Conservation (phyloP, 2,329 filamentous ascomycete species). For the Alternaria sp. region DNA sequence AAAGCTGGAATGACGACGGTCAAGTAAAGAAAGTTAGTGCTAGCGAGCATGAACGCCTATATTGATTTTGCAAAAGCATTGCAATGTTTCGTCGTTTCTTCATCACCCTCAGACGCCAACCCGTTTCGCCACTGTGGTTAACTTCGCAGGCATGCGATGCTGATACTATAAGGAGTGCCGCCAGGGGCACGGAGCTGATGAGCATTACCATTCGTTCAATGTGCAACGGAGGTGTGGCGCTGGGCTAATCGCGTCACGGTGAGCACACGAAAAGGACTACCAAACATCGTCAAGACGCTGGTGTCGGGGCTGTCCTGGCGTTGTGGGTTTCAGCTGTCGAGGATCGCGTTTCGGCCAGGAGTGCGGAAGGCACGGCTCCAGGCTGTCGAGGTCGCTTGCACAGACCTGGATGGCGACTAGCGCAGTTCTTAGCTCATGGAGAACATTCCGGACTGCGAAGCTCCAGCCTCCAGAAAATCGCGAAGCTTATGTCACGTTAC, state of each 20-base stretch:
- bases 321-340: slow-evolving; percentile 28
- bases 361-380: neutral
- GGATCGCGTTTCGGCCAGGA: slow-evolving; percentile 24
- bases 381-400: neutral
- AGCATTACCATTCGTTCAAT: slow-evolving; percentile 10
- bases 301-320: slow-evolving; percentile 29
- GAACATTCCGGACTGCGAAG: neutral
- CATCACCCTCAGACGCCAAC: slow-evolving; percentile 19
- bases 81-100: slow-evolving; percentile 8
- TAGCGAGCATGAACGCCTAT: slow-evolving; percentile 1
- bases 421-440: neutral
- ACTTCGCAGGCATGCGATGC: slow-evolving; percentile 6
- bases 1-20: neutral
- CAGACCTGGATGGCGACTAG: neutral
- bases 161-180: slow-evolving; percentile 7
- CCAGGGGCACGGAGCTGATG: neutral
- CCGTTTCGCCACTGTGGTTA: slow-evolving; percentile 14
- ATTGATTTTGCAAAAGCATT: slow-evolving; percentile 10
- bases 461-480: neutral
- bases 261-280: slow-evolving; percentile 4
- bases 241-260: slow-evolving; percentile 11
- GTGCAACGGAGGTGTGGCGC: neutral
- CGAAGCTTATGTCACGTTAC: neutral
- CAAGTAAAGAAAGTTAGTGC: slow-evolving; percentile 1
- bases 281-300: slow-evolving; percentile 26